Conservation (phyloP, 2,329 filamentous ascomycete species). For the Leptoxyphium fumago region DNA sequence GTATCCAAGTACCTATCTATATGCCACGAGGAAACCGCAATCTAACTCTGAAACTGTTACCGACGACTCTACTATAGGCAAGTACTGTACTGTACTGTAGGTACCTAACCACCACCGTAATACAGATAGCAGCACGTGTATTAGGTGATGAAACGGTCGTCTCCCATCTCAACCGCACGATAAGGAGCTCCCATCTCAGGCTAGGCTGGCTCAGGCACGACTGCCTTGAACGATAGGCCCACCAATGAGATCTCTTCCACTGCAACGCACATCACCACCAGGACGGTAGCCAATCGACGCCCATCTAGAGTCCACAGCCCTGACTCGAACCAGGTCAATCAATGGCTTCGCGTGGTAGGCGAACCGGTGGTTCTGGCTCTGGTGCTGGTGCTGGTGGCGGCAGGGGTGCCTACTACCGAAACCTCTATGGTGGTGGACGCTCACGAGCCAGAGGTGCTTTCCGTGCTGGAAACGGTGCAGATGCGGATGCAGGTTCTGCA, state of each 20-base stretch:
- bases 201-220: neutral
- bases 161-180: too few species aligned
- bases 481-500: neutral
- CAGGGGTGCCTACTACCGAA: slow-evolving; percentile 17
- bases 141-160: too few species aligned
- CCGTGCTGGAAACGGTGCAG: neutral
- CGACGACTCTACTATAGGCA: too few species aligned
- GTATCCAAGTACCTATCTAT: too few species aligned
- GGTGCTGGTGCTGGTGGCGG: slow-evolving; percentile 10
- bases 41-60: too few species aligned
- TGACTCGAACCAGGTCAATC: neutral
- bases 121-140: too few species aligned
- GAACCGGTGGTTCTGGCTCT: slow-evolving; percentile 1
- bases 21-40: too few species aligned
- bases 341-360: too few species aligned
- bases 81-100: too few species aligned
- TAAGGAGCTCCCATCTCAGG: too few species aligned
- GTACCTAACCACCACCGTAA: too few species aligned
- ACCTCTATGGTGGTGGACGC: slow-evolving; percentile 13
- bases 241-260: neutral
- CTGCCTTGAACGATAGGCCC: neutral
- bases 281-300: neutral
- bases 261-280: neutral
- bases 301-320: neutral
- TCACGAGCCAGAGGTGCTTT: slow-evolving; percentile 5